These are phyloP conservation scores for Lagerstroemia speciosa DNA, from an alignment of 345 rosid species.

Conservation along the genomic window DNA sequence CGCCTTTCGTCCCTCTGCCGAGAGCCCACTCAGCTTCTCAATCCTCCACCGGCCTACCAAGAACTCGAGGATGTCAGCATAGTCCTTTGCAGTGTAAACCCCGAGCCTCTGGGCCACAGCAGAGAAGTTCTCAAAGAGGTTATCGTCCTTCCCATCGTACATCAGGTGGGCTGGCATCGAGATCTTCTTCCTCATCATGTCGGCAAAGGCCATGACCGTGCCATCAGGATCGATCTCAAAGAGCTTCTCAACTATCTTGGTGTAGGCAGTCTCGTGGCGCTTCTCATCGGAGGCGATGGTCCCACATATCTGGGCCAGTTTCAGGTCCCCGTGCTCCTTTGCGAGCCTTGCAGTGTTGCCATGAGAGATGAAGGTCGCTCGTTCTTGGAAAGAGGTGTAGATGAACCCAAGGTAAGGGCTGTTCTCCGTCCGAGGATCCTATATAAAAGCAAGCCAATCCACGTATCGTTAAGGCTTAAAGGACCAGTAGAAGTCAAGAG, in stretches of 20 bases:
- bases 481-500: too few relatives aligned
- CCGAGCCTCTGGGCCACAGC: conserved; percentile 85
- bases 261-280: conserved; percentile 91
- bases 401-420: conserved; percentile 85
- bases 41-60: conserved; percentile 82
- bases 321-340: conserved; percentile 67
- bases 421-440: conserved; percentile 85
- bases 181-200: conserved; percentile 95
- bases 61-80: conserved; percentile 77
- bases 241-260: conserved; percentile 79
- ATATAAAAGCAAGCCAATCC: conserved; percentile 4
- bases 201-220: conserved; percentile 66
- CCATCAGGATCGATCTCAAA: conserved; percentile 85
- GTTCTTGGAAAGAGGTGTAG: conserved; percentile 92
- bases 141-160: conserved; percentile 67
- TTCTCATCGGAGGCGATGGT: conserved; percentile 84
- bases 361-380: conserved; percentile 92
- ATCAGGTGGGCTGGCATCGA: conserved; percentile 95
- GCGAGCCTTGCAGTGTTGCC: conserved; percentile 92
- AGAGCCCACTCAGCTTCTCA: conserved; percentile 47
- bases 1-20: conserved; percentile 72
- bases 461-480: too few relatives aligned
- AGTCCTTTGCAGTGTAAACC: conserved; percentile 84
- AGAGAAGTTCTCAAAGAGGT: conserved; percentile 76
- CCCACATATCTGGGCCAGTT: conserved; percentile 82